A percentile compares a stretch with the other conserved stretches of the same genome.
phyloP scores from a whole-genome alignment of 2,329 filamentous ascomycete species.

The Calonectria montana region DNA sequence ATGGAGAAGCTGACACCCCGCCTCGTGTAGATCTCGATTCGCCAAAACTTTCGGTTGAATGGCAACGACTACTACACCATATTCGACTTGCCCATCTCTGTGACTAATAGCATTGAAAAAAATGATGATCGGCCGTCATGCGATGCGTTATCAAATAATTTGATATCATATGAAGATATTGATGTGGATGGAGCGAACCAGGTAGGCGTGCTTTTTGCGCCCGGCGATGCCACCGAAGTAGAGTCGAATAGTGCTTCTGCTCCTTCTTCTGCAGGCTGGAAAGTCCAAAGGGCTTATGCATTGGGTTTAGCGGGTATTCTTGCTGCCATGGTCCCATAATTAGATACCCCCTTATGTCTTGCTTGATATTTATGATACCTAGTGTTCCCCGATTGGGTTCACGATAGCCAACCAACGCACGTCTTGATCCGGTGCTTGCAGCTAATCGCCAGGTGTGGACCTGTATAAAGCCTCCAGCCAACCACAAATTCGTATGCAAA shows the following conservation, averaged over 20 bases:
- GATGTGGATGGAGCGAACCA: slow-evolving; percentile 54
- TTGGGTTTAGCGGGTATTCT: slow-evolving; percentile 8
- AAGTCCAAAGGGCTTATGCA: slow-evolving; percentile 9
- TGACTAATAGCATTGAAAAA: slow-evolving; percentile 72
- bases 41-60: slow-evolving; percentile 76
- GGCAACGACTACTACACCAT: slow-evolving; percentile 74
- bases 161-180: slow-evolving; percentile 60
- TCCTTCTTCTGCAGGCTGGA: slow-evolving; percentile 6
- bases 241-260: slow-evolving; percentile 39
- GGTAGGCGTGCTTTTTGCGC: slow-evolving; percentile 62
- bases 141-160: slow-evolving; percentile 62
- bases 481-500: not conserved
- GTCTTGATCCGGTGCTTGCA: not conserved
- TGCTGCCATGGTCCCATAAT: not conserved
- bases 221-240: slow-evolving; percentile 61
- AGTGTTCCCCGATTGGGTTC: not conserved
- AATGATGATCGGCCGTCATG: slow-evolving; percentile 58
- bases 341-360: not conserved
- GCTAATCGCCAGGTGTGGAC: slow-evolving; percentile 2
- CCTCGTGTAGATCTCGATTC: slow-evolving; percentile 70
- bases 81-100: slow-evolving; percentile 75
- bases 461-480: not conserved
- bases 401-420: not conserved
- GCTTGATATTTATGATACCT: not conserved
- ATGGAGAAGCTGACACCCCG: slow-evolving; percentile 5